Percentiles rank a stretch among this genome's conserved stretches.
Evolutionary conservation across 805 yeast genomes (phyloP).

Genomic region (Nakazawaea molendinolei): DNA sequence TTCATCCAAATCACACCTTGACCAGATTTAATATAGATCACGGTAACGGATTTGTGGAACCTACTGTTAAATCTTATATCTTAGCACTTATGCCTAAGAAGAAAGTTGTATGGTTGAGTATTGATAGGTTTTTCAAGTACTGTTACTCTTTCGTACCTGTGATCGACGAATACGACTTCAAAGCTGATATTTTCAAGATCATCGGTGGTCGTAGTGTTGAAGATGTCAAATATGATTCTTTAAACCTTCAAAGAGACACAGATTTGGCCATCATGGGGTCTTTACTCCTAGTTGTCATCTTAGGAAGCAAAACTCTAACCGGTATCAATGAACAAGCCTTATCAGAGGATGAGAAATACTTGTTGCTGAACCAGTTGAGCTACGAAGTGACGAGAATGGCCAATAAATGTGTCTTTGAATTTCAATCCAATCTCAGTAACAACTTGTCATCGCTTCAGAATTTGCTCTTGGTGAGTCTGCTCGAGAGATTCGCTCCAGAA

Average conservation of each 20-base stretch:
- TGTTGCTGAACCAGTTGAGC: constrained; percentile 40
- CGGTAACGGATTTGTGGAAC: too few species aligned
- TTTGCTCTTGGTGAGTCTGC: constrained; percentile 43
- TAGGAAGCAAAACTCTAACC: constrained; percentile 28
- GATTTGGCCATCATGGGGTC: constrained; percentile 44
- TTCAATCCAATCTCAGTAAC: constrained; percentile 43
- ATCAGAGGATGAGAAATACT: constrained; percentile 17
- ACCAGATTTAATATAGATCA: too few species aligned
- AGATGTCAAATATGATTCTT: constrained; percentile 20
- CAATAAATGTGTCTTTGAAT: constrained; percentile 46
- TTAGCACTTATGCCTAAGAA: constrained; percentile 34
- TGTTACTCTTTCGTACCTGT: constrained; percentile 44
- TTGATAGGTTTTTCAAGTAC: constrained; percentile 36
- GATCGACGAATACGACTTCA: constrained; percentile 31
- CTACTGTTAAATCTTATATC: too few species aligned
- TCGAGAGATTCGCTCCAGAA: constrained; percentile 44
- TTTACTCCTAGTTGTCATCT: constrained; percentile 36
- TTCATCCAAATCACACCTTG: too few species aligned
- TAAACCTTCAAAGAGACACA: constrained; percentile 31
- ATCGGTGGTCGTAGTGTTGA: constrained; percentile 29
- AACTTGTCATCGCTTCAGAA: constrained; percentile 46
- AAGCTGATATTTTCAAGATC: constrained; percentile 27
- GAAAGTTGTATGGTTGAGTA: constrained; percentile 37
- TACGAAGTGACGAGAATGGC: constrained; percentile 41
- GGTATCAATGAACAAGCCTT: constrained; percentile 18